phyloP scores from a whole-genome alignment of 2,329 filamentous ascomycete genomes.

The Claviceps humidiphila region DNA sequence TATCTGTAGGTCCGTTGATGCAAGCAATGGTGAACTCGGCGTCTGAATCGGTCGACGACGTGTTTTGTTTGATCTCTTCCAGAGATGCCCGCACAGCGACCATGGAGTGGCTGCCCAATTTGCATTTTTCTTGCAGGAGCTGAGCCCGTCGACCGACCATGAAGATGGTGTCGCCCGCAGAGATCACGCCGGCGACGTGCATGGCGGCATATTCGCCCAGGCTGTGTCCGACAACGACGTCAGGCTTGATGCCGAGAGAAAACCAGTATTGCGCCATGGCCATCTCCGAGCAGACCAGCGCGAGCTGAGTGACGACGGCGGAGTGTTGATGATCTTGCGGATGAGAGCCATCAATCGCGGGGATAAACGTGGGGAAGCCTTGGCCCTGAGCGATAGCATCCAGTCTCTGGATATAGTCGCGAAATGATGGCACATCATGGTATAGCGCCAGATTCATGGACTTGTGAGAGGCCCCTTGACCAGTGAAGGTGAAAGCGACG shows the following conservation, averaged over 20 bases:
- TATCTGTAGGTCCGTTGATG: slow-evolving; percentile 48
- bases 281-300: slow-evolving; percentile 25
- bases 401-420: slow-evolving; percentile 18
- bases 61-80: slow-evolving; percentile 27
- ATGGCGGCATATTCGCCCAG: slow-evolving; percentile 64
- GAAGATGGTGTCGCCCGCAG: slow-evolving; percentile 56
- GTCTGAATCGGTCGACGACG: neutral
- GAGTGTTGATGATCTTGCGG: slow-evolving; percentile 8
- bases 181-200: slow-evolving; percentile 56
- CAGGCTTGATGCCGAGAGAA: slow-evolving; percentile 37
- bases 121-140: slow-evolving; percentile 52
- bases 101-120: slow-evolving; percentile 50
- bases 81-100: slow-evolving; percentile 33
- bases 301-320: slow-evolving; percentile 22
- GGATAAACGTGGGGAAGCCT: slow-evolving; percentile 25
- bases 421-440: slow-evolving; percentile 17
- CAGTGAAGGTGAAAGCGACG: slow-evolving; percentile 31
- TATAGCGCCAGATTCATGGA: slow-evolving; percentile 22
- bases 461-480: slow-evolving; percentile 26
- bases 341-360: slow-evolving; percentile 29
- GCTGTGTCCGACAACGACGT: slow-evolving; percentile 47
- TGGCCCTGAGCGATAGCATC: slow-evolving; percentile 18
- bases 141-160: slow-evolving; percentile 56
- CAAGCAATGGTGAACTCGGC: slow-evolving; percentile 31
- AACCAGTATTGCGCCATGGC: slow-evolving; percentile 27